These are phyloP conservation scores for Solanum appendiculatum DNA, from an alignment of 257 asterid genomes.

Conservation along the genomic window DNA sequence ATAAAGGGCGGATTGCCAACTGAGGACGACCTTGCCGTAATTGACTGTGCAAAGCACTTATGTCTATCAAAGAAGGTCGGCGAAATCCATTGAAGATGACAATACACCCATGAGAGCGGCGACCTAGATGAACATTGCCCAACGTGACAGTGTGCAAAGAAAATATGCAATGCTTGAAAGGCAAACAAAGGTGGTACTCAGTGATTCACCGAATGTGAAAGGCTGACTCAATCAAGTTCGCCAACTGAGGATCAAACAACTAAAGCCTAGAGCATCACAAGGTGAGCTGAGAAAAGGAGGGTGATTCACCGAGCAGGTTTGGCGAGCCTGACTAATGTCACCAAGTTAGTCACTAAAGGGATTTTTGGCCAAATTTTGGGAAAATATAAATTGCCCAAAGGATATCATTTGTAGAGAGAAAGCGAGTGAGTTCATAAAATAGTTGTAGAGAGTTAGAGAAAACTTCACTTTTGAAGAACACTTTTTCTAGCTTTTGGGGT, in stretches of 20 bases:
- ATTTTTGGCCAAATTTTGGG: not conserved
- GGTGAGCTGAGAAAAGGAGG: not conserved
- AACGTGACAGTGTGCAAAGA: not conserved
- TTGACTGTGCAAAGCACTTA: too few species aligned
- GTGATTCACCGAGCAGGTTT: not conserved
- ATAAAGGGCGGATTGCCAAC: not conserved
- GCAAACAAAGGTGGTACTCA: not conserved
- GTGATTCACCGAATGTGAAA: accelerated
- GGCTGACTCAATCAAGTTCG: not conserved
- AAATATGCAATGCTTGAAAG: not conserved
- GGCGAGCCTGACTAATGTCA: not conserved
- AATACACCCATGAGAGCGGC: not conserved
- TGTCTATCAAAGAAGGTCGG: not conserved
- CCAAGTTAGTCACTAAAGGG: not conserved
- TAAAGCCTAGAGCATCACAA: not conserved
- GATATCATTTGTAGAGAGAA: not conserved
- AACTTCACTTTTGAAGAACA: not conserved
- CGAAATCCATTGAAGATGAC: not conserved
- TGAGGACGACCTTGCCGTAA: not conserved
- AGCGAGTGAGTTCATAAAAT: too few species aligned
- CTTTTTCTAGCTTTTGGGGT: not conserved
- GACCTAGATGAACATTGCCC: not conserved
- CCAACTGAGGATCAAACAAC: not conserved
- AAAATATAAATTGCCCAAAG: too few species aligned
- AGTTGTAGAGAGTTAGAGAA: not conserved